Percentiles rank a stretch among this genome's conserved stretches.
Evolutionary conservation across 2,329 filamentous ascomycete genomes (phyloP).

Genomic region (Pezizomycotina sp.): DNA sequence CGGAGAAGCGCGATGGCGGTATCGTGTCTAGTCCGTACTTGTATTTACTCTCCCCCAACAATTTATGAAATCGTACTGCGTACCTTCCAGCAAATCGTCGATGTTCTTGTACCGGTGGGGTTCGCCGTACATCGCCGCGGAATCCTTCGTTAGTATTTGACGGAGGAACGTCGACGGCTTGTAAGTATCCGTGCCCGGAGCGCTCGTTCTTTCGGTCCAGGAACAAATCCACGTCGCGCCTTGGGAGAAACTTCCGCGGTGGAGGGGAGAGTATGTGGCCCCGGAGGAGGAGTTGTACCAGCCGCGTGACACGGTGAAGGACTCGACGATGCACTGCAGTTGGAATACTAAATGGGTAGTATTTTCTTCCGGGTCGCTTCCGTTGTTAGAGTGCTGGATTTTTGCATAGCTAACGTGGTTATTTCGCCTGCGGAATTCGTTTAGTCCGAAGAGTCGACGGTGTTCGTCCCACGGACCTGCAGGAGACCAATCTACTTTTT

Average conservation of each 20-base stretch:
- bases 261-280: slow-evolving; percentile 30
- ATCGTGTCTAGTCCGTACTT: slow-evolving; percentile 28
- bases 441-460: slow-evolving; percentile 32
- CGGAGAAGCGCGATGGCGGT: slow-evolving; percentile 32
- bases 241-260: slow-evolving; percentile 28
- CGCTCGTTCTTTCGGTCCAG: slow-evolving; percentile 28
- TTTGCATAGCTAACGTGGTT: slow-evolving; percentile 34
- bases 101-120: slow-evolving; percentile 16
- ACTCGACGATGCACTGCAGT: slow-evolving; percentile 37
- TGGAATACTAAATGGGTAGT: slow-evolving; percentile 36
- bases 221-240: slow-evolving; percentile 33
- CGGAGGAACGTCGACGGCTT: slow-evolving; percentile 21
- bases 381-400: no score
- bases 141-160: slow-evolving; percentile 24
- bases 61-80: slow-evolving; percentile 13
- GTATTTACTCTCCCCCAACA: slow-evolving; percentile 28
- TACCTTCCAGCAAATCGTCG: slow-evolving; percentile 21
- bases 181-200: slow-evolving; percentile 26
- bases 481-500: slow-evolving; percentile 32
- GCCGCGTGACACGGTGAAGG: slow-evolving; percentile 32
- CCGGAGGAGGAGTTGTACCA: slow-evolving; percentile 29
- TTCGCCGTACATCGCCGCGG: slow-evolving; percentile 4
- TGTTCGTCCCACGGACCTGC: slow-evolving; percentile 29
- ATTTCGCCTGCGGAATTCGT: slow-evolving; percentile 34
- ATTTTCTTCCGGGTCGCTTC: slow-evolving; percentile 31